Conservation (phyloP, 73 alveolate genomes). For the Paramecium primaurelia region DNA sequence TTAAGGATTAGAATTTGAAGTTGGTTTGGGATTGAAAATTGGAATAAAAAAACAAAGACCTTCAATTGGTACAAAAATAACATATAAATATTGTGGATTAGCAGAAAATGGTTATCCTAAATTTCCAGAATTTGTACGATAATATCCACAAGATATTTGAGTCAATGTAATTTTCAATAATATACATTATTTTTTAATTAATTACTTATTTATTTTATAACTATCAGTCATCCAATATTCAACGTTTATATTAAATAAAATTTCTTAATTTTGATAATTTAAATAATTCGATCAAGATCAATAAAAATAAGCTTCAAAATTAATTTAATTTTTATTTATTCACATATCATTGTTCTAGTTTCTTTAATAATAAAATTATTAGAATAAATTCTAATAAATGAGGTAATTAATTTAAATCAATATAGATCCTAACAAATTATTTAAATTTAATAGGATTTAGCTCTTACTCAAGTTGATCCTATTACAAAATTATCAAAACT, state of each 20-base stretch:
- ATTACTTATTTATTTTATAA: neutral
- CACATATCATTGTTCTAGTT: too few species aligned
- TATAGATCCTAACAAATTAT: neutral
- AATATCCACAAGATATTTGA: neutral
- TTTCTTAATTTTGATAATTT: too few species aligned
- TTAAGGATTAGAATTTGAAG: constrained; percentile 44
- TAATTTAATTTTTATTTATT: too few species aligned
- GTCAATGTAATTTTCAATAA: neutral
- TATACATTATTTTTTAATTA: too few species aligned
- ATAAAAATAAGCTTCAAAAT: neutral
- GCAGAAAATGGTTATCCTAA: constrained; percentile 47
- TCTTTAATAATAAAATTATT: neutral
- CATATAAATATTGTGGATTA: constrained; percentile 56
- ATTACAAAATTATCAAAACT: neutral
- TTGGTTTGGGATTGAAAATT: constrained; percentile 62
- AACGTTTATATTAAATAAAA: too few species aligned
- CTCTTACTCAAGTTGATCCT: neutral
- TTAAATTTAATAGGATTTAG: neutral
- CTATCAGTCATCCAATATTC: neutral
- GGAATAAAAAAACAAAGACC: constrained; percentile 59
- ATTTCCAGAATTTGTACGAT: neutral
- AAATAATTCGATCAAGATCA: neutral
- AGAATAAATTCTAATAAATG: neutral
- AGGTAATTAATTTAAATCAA: neutral
- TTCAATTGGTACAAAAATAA: constrained; percentile 40